These are phyloP conservation scores for Apiospora arundinis DNA, from an alignment of 2,329 filamentous ascomycete species.

Conservation along the genomic window DNA sequence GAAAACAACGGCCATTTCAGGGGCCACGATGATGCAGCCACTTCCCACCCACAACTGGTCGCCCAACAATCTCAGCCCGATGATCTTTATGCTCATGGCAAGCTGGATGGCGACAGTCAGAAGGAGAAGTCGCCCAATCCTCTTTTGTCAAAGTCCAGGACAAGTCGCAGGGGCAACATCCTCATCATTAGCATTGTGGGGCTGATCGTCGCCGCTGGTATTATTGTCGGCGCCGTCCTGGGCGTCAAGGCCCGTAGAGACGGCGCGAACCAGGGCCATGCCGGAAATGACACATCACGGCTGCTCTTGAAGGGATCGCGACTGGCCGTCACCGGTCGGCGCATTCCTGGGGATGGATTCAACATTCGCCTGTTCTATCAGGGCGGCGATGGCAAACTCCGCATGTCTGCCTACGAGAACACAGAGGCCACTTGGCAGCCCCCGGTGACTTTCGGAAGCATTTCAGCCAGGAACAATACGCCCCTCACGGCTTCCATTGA, in stretches of 20 bases:
- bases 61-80: constrained; percentile 5
- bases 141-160: constrained; percentile 19
- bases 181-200: constrained; percentile 14
- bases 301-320: constrained; percentile 18
- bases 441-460: constrained; percentile 26
- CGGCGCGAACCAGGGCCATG: not conserved
- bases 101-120: constrained; percentile 15
- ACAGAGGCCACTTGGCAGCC: constrained; percentile 24
- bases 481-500: constrained; percentile 28
- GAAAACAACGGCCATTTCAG: not conserved
- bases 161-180: constrained; percentile 20
- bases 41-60: constrained; percentile 8
- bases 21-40: constrained; percentile 4
- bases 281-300: constrained; percentile 14
- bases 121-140: constrained; percentile 20
- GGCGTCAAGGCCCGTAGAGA: constrained; percentile 21
- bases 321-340: constrained; percentile 28
- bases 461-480: constrained; percentile 27
- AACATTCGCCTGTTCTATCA: constrained; percentile 31
- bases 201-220: constrained; percentile 19
- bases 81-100: constrained; percentile 21
- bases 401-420: constrained; percentile 29
- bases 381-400: constrained; percentile 30
- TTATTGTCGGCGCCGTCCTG: constrained; percentile 20
- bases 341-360: constrained; percentile 28